These are phyloP conservation scores for Verticillium zaregamsianum DNA, from an alignment of 2,329 filamentous ascomycete species.

Conservation along the genomic window DNA sequence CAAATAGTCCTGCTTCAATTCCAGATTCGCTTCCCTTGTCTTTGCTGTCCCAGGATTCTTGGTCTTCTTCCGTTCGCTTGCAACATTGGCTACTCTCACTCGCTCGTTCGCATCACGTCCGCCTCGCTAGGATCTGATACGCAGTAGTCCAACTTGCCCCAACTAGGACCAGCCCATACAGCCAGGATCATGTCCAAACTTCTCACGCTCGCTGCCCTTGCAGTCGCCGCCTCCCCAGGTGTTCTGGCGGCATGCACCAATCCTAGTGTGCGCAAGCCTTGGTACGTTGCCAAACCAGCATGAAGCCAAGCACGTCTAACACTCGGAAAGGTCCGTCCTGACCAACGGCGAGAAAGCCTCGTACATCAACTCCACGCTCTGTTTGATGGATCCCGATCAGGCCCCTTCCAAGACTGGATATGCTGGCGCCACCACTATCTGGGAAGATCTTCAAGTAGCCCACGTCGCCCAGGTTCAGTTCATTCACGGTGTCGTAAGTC, in stretches of 20 bases:
- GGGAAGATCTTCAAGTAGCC: conserved; percentile 9
- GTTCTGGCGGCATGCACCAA: conserved; percentile 3
- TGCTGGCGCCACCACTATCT: conserved; percentile 7
- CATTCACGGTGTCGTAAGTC: conserved; percentile 9
- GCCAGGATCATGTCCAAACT: too few relatives aligned
- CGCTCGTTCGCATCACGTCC: too few relatives aligned
- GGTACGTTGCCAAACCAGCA: neutral
- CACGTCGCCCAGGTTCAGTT: conserved; percentile 10
- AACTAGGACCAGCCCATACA: too few relatives aligned
- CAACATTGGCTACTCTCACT: too few relatives aligned
- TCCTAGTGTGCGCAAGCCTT: conserved; percentile 2
- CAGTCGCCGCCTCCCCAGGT: neutral
- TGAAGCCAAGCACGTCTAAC: neutral
- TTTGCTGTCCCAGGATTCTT: too few relatives aligned
- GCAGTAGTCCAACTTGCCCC: neutral
- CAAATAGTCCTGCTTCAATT: too few relatives aligned
- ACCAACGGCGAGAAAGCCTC: conserved; percentile 3
- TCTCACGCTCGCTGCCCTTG: neutral
- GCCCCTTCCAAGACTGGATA: conserved; percentile 5
- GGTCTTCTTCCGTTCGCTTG: too few relatives aligned
- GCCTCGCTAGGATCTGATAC: neutral
- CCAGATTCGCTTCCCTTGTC: too few relatives aligned
- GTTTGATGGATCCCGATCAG: conserved; percentile 7
- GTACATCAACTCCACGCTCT: conserved; percentile 6
- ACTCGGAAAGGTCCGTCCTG: conserved; percentile 1